phyloP scores from a whole-genome alignment of 306 rosid genomes.

The Parietaria judaica region DNA sequence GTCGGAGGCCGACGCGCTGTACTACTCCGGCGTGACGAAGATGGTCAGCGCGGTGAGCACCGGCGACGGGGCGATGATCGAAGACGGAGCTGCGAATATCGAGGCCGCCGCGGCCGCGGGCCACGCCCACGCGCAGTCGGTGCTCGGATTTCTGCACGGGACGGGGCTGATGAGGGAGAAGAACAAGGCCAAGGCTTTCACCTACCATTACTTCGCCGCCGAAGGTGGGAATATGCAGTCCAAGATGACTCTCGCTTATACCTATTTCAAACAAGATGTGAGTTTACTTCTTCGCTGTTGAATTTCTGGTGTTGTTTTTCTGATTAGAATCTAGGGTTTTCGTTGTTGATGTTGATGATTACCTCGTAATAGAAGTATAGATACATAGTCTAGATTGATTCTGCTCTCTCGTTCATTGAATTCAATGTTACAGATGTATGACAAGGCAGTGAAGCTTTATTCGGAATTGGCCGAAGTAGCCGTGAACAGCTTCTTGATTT shows the following conservation, averaged over 20 bases:
- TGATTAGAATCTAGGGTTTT: background rate
- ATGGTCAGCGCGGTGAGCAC: conserved; percentile 45
- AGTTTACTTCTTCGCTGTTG: conserved; percentile 21
- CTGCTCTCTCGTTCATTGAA: background rate
- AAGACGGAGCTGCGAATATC: conserved; percentile 57
- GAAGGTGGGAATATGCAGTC: conserved; percentile 83
- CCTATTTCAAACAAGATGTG: conserved; percentile 82
- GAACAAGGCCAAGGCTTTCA: conserved; percentile 56
- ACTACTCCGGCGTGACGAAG: conserved; percentile 49
- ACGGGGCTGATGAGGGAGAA: conserved; percentile 67
- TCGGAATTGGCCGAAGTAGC: conserved; percentile 88
- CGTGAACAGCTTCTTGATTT: conserved; percentile 73
- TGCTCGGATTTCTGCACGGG: conserved; percentile 66
- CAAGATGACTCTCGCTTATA: conserved; percentile 90
- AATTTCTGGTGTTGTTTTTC: background rate
- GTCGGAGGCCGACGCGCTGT: conserved; percentile 26
- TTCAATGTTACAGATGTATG: conserved; percentile 52
- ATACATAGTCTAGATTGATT: background rate
- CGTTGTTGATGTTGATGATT: too few relatives aligned
- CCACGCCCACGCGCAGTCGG: conserved; percentile 56
- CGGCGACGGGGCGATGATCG: conserved; percentile 40
- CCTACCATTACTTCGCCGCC: conserved; percentile 69
- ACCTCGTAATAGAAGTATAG: too few relatives aligned
- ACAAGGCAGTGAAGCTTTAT: conserved; percentile 70
- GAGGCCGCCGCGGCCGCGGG: conserved; percentile 43